Base-by-base conservation (phyloP, 2,329 filamentous ascomycete genomes). In the Zasmidium cellare region DNA sequence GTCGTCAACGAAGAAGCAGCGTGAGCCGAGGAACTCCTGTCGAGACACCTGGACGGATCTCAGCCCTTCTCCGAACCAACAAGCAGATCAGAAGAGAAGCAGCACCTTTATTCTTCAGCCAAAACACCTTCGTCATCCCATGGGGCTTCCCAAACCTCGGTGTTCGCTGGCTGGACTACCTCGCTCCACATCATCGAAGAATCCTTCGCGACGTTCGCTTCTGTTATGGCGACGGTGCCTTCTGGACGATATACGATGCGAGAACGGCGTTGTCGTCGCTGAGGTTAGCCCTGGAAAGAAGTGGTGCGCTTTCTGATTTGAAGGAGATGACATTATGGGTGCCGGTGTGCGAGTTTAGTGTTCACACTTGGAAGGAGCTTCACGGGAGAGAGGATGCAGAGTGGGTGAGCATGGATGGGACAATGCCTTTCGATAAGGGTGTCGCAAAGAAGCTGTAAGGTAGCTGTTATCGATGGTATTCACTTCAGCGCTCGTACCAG, bases 141-240 rank as follows among this genome's bases (percentile, higher is more conserved):
- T 61, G 59, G 59, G 59, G 56, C 5, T 61, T 60, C 31, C 61
- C 59, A 5, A 57, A 56, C 31, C 50, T 64, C 12, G 59, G 59
- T 23, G 56, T 53, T 25, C 28, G 54, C n/a, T 61, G 57, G 56
- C 55, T 64, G 5, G 61, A 64, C 16, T 57, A 51, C 22, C 55
- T 60, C 5, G 44, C 59, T 3, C 28, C 59, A 12, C 5, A 55
- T n/a, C 49, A 61, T 23, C 48, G 61, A 12, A 41, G 46, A 12
- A n/a, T 54, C 9, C 51, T 61, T n/a, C 51, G 56, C 9, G 59
- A 63, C 35, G 61, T 63, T 12, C 24, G 61, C 14, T 61, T 63
- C 56, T 61, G 59, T 35, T 63, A 59, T 24, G 61, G 59, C 14
- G 61, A 63, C 24, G 61, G 61, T 11, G 61, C 61, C 11, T 63